Base-by-base conservation (phyloP, 768 basidiomycete genomes). In the Sistotremastrum niveocremeum region DNA sequence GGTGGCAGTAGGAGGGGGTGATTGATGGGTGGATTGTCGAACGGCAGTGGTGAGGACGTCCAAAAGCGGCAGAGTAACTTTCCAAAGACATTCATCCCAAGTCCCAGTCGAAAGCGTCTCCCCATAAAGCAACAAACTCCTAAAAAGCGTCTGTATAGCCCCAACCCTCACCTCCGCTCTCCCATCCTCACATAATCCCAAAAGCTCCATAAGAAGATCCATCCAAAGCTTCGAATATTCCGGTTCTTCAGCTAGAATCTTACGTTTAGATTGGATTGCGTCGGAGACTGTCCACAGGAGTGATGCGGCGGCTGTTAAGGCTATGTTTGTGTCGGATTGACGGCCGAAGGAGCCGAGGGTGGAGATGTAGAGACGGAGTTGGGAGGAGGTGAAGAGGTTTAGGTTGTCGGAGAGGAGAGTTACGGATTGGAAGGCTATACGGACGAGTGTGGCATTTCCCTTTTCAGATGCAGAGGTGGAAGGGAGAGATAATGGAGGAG, bases 211-310 rank as follows among this genome's bases (percentile, higher is more conserved):
- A 3, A 98, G 66, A 4, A 97, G 73, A 62, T 81, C 84, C 77
- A 95, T 87, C 94, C 94, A 99, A n/a, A 97, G 63, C 2, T 77
- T 75, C 56, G 80, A 87, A 55, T 88, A 89, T 52, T 80, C 77
- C 0, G 78, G 63, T 43, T 72, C 80, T 51, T 78, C 74, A 47
- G 77, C 74, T 11, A 55, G 62, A 39, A 71, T 72, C 52, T 81
- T 81, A 20, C 86, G 74, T 57, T 87, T 84, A 5, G 81, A 76
- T 56, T 94, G 90, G 34, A 98, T 87, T 1, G 88, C 84, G 58
- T 99, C 94, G 0, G 93, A 95, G 0, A 99, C 86, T 49, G 86
- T 84, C 94, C 94, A 98, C 4, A 99, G 68, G 3, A 97, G 65
- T 45, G 88, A 90, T 48, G 89, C 89, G 0, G 93, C 89, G 0